phyloP scores from a whole-genome alignment of 2,329 filamentous ascomycete species.

The Tolypocladium sp. region DNA sequence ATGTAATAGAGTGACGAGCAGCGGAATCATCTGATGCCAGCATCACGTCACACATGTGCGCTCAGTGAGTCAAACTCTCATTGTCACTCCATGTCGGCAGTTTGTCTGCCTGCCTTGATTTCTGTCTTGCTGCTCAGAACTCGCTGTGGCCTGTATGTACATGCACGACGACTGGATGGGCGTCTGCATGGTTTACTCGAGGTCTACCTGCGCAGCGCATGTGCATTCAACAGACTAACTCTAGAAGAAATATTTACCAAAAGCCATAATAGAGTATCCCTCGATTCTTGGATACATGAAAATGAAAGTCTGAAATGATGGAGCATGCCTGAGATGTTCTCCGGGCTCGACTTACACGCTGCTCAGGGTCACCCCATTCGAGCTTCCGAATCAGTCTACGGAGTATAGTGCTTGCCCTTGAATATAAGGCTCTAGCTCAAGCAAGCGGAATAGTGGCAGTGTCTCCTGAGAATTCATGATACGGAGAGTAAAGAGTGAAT shows the following conservation, averaged over 20 bases:
- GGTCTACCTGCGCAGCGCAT: not conserved
- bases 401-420: not conserved
- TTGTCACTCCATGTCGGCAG: not conserved
- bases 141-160: not conserved
- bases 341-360: not conserved
- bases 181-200: not conserved
- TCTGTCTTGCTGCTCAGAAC: not conserved
- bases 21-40: not conserved
- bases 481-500: not conserved
- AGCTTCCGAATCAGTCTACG: not conserved
- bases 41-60: not conserved
- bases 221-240: not conserved
- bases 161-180: not conserved
- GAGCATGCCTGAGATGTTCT: not conserved
- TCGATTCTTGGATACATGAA: not conserved
- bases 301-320: not conserved
- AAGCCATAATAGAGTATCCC: not conserved
- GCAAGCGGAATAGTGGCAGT: not conserved
- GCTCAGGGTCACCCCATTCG: not conserved
- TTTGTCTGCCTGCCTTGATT: not conserved
- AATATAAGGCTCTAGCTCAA: not conserved
- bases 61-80: not conserved
- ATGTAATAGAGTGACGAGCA: not conserved
- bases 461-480: not conserved
- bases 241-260: too few relatives aligned